Conservation (phyloP, 495 filamentous ascomycete genomes). For the Aspergillus carlsbadensis region DNA sequence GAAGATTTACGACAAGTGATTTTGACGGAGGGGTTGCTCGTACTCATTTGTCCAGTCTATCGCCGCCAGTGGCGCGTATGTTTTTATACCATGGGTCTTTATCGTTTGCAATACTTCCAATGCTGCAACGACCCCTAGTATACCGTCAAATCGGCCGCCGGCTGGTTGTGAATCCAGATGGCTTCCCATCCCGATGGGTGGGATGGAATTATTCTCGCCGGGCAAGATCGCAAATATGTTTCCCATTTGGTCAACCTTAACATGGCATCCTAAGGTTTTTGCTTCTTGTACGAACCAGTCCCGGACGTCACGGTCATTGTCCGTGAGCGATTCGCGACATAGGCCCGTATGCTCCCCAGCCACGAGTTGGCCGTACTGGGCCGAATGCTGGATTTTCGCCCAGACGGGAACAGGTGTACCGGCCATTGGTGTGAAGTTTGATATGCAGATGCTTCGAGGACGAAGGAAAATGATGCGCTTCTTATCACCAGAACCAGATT, state of each 20-base stretch:
- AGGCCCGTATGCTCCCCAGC: not conserved
- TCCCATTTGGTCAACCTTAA: constrained; percentile 59
- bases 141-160: constrained; percentile 69
- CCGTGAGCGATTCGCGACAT: constrained; percentile 45
- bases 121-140: constrained; percentile 66
- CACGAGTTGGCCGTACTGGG: not conserved
- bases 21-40: too few species aligned
- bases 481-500: too few species aligned
- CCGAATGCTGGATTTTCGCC: not conserved
- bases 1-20: too few species aligned
- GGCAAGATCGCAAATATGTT: constrained; percentile 70
- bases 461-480: too few species aligned
- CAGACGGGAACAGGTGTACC: not conserved
- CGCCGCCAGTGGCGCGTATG: constrained; percentile 62
- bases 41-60: constrained; percentile 64
- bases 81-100: constrained; percentile 59
- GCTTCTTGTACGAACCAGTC: constrained; percentile 69
- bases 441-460: too few species aligned
- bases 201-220: constrained; percentile 43
- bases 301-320: constrained; percentile 65
- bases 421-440: too few species aligned
- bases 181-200: constrained; percentile 46
- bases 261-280: constrained; percentile 56
- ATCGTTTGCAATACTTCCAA: constrained; percentile 67
- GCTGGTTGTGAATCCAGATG: constrained; percentile 62